Percentiles rank a stretch among this genome's conserved stretches.
Evolutionary conservation across 2,329 filamentous ascomycete species (phyloP).

Genomic region (Nemania diffusa): DNA sequence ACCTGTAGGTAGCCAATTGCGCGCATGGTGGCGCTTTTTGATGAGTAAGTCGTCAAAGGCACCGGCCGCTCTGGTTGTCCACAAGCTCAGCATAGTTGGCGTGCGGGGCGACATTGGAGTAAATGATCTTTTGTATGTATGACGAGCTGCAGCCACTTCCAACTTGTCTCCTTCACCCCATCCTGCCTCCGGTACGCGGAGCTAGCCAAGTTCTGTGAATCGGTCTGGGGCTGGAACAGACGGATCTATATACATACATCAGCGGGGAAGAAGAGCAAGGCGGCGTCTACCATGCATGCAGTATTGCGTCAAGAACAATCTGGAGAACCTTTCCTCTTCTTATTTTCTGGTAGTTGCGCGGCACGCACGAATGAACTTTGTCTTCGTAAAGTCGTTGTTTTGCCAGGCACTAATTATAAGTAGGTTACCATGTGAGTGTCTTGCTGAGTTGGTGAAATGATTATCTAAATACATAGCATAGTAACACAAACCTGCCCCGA

Average conservation of each 20-base stretch:
- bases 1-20: no score
- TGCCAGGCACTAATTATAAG: not conserved
- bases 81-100: no score
- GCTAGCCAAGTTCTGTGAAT: no score
- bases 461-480: not conserved
- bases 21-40: no score
- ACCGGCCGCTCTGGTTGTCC: no score
- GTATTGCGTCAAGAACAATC: constrained; percentile 17
- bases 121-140: not conserved
- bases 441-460: no score
- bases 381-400: constrained; percentile 2
- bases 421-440: no score
- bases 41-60: no score
- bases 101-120: no score
- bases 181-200: not conserved
- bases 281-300: constrained; percentile 10
- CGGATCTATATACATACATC: constrained; percentile 2
- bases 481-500: constrained; percentile 16
- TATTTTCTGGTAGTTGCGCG: no score
- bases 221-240: not conserved
- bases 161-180: not conserved
- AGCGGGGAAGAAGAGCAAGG: constrained; percentile 6
- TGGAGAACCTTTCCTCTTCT: no score
- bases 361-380: not conserved
- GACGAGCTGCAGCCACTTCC: constrained; percentile 7